These are phyloP conservation scores for Backusella circina DNA, from an alignment of 192 early-diverging fungal genomes.

Conservation along the genomic window DNA sequence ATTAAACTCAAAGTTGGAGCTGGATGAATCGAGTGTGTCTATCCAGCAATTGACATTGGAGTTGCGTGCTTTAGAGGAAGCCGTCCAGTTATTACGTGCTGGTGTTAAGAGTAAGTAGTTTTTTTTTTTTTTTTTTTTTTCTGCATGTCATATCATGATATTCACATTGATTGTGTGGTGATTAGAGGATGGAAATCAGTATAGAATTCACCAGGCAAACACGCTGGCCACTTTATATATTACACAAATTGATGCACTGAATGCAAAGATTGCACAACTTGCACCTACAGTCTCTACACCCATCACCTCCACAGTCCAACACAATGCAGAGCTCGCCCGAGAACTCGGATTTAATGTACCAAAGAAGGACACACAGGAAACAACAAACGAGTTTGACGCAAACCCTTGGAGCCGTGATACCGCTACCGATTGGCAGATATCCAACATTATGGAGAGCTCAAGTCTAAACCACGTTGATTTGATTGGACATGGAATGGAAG, in stretches of 20 bases:
- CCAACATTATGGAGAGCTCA: not conserved
- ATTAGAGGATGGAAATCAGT: constrained; percentile 51
- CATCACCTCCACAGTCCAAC: constrained; percentile 31
- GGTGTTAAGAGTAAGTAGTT: constrained; percentile 60
- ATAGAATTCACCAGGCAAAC: constrained; percentile 48
- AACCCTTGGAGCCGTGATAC: constrained; percentile 36
- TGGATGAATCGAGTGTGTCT: not conserved
- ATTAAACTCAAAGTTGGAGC: constrained; percentile 4
- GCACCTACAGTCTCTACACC: constrained; percentile 24
- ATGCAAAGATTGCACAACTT: not conserved
- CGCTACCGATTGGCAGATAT: not conserved
- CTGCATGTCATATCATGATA: not conserved
- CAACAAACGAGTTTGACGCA: constrained; percentile 11
- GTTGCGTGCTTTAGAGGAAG: constrained; percentile 51
- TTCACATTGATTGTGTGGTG: not conserved
- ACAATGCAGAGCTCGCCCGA: constrained; percentile 32
- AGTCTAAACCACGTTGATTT: constrained; percentile 4
- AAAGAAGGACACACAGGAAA: not conserved
- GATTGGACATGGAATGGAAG: not conserved
- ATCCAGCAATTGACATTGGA: constrained; percentile 26
- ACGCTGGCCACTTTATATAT: constrained; percentile 41
- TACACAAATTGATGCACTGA: constrained; percentile 48
- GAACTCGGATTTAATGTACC: constrained; percentile 36
- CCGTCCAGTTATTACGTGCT: constrained; percentile 58
- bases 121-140: not conserved